Percentiles rank a stretch among this genome's conserved stretches.
phyloP scores from a whole-genome alignment of 179 eudicot species.

The Corrigiola litoralis region DNA sequence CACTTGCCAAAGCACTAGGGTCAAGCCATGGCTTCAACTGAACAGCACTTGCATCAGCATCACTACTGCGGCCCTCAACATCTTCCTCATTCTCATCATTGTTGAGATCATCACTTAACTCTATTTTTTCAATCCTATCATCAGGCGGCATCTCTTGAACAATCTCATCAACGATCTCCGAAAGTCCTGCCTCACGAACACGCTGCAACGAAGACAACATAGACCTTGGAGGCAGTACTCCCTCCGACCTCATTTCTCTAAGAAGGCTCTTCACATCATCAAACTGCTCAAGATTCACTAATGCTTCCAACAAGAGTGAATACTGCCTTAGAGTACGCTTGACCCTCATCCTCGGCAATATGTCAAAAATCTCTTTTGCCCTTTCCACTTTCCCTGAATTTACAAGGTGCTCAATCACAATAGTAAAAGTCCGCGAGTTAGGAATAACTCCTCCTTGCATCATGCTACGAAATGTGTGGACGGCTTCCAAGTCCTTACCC shows the following conservation, averaged over 20 bases:
- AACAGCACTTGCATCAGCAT: constrained; percentile 23
- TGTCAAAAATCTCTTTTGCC: constrained; percentile 49
- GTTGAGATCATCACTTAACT: constrained; percentile 18
- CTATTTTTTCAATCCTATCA: constrained; percentile 54
- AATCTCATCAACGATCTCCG: constrained; percentile 44
- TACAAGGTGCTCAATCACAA: constrained; percentile 77
- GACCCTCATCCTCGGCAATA: constrained; percentile 67
- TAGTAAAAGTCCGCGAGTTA: constrained; percentile 71
- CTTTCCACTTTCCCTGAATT: constrained; percentile 42
- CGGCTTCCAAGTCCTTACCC: constrained; percentile 61
- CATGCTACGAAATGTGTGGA: constrained; percentile 47
- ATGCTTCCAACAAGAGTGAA: constrained; percentile 52
- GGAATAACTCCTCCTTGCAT: constrained; percentile 66
- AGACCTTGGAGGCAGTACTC: constrained; percentile 59
- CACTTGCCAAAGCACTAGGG: constrained; percentile 77
- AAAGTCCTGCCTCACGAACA: constrained; percentile 53
- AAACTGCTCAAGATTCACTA: constrained; percentile 35
- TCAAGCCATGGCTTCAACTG: constrained; percentile 78
- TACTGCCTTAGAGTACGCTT: constrained; percentile 69
- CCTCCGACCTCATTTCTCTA: constrained; percentile 59
- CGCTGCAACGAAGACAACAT: constrained; percentile 51
- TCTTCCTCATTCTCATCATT: constrained; percentile 38
- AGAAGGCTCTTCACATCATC: constrained; percentile 57
- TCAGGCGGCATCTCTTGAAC: constrained; percentile 61
- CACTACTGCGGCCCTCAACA: constrained; percentile 28